Evolutionary conservation across 2,329 filamentous ascomycete species (phyloP).

Genomic region (Neonectria hederae): DNA sequence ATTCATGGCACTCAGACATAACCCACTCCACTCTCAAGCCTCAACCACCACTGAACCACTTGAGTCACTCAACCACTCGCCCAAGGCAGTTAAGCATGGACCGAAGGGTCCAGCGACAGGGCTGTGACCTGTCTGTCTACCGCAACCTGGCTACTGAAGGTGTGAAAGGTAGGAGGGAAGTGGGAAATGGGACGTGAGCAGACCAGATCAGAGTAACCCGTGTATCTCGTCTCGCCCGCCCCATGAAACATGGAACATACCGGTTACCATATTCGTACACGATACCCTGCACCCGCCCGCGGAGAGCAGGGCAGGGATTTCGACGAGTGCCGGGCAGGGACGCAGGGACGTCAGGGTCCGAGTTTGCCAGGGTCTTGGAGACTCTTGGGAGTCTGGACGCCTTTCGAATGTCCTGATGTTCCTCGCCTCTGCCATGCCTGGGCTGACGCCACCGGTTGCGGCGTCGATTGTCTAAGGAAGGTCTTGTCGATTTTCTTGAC

Average conservation of each 20-base stretch:
- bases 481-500: neutral
- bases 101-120: neutral
- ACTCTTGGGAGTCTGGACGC: neutral
- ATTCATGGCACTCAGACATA: neutral
- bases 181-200: neutral
- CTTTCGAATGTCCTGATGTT: neutral
- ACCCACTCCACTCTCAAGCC: neutral
- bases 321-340: neutral
- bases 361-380: neutral
- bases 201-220: neutral
- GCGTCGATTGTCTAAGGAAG: conserved; percentile 1
- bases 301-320: neutral
- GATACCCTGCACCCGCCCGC: neutral
- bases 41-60: neutral
- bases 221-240: neutral
- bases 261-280: neutral
- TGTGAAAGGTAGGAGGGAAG: too few species aligned
- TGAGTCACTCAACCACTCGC: neutral
- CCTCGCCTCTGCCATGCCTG: neutral
- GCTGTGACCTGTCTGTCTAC: neutral
- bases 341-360: neutral
- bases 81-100: neutral
- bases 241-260: neutral
- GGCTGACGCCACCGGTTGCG: conserved; percentile 3
- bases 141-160: too few species aligned